Evolutionary conservation across 2,329 filamentous ascomycete species (phyloP).

Genomic region (Fusarium nanum): DNA sequence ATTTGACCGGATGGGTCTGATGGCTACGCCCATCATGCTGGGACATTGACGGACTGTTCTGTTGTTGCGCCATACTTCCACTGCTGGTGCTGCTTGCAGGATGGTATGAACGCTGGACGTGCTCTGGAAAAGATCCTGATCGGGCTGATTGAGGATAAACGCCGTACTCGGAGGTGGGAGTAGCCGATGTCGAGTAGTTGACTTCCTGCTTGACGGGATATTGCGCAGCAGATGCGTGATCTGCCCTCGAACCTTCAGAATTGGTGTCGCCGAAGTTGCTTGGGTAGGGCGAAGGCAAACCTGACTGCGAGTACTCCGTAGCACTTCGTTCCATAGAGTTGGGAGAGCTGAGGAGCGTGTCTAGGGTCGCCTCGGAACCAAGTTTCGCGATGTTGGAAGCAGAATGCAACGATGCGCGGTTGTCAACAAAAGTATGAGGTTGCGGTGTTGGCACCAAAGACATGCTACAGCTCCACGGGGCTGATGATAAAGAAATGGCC

Average conservation of each 20-base stretch:
- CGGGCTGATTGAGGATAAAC: slow-evolving; percentile 80
- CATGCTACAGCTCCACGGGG: slow-evolving; percentile 51
- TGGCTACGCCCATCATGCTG: slow-evolving; percentile 83
- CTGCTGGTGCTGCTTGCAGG: slow-evolving; percentile 77
- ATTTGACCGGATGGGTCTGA: slow-evolving; percentile 83
- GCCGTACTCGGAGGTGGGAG: slow-evolving; percentile 90
- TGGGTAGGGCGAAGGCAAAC: slow-evolving; percentile 81
- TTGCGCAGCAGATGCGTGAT: slow-evolving; percentile 93
- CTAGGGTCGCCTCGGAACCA: slow-evolving; percentile 46
- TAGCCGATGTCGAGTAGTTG: slow-evolving; percentile 81
- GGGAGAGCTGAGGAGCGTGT: slow-evolving; percentile 43
- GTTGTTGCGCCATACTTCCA: slow-evolving; percentile 94
- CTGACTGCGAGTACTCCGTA: slow-evolving; percentile 86
- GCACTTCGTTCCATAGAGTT: slow-evolving; percentile 70
- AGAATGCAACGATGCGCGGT: slow-evolving; percentile 41
- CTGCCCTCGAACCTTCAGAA: slow-evolving; percentile 89
- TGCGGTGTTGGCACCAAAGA: slow-evolving; percentile 51
- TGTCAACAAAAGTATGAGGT: slow-evolving; percentile 49
- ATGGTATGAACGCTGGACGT: slow-evolving; percentile 87
- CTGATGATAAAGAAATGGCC: slow-evolving; percentile 46
- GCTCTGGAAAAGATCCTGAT: slow-evolving; percentile 87
- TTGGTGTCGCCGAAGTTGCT: slow-evolving; percentile 74
- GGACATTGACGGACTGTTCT: slow-evolving; percentile 97
- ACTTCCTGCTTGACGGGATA: slow-evolving; percentile 87
- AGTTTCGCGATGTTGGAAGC: slow-evolving; percentile 37